Conservation (phyloP, 2,329 filamentous ascomycete species). For the Calonectria pseudoreteaudii region DNA sequence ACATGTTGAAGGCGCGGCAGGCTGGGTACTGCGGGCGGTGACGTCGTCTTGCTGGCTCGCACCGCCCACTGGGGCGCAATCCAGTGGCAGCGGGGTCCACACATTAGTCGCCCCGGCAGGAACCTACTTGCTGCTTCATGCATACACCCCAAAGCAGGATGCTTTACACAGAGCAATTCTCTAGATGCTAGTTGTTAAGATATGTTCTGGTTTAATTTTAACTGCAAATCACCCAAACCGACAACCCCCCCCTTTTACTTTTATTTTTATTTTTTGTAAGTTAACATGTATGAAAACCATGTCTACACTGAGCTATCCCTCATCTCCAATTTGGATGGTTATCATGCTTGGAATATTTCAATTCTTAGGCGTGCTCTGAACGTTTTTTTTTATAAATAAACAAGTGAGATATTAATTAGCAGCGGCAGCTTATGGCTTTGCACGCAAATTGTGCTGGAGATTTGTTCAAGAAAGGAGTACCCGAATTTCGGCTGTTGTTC, state of each 20-base stretch:
- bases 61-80: conserved; percentile 18
- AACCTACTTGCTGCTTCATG: neutral
- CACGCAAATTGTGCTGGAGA: neutral
- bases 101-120: conserved; percentile 3
- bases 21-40: conserved; percentile 37
- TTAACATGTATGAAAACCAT: neutral
- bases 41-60: conserved; percentile 40
- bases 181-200: neutral
- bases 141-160: neutral
- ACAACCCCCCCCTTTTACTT: no score
- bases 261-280: neutral
- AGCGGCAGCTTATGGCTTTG: no score
- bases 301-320: neutral
- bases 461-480: conserved; percentile 64
- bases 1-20: conserved; percentile 21
- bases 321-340: no score
- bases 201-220: neutral
- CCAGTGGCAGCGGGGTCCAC: conserved; percentile 13
- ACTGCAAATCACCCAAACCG: no score
- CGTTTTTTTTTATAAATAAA: neutral
- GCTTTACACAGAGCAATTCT: neutral
- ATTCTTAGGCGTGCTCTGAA: neutral
- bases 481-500: conserved; percentile 70
- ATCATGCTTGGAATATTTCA: neutral
- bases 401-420: neutral